A percentile compares a stretch with the other conserved stretches of the same genome.
These are phyloP conservation scores for Exserohilum rostratum DNA, from an alignment of 2,329 filamentous ascomycete genomes.

Conservation along the genomic window DNA sequence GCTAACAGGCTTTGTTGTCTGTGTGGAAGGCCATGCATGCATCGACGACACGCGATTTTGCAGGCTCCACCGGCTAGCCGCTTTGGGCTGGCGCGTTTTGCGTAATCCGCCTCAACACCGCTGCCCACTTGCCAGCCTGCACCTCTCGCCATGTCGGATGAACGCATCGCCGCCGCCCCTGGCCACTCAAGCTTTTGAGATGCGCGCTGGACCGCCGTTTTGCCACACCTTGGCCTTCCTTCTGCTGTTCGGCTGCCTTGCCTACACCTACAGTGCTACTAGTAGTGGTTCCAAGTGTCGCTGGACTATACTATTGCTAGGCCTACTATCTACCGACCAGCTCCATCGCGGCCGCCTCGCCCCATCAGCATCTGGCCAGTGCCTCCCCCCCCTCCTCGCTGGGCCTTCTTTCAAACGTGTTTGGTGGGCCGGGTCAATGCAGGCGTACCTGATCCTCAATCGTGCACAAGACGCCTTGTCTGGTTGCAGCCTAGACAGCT, in stretches of 20 bases:
- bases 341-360: too few relatives aligned
- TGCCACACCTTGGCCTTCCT: conserved; percentile 13
- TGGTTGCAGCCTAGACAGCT: conserved; percentile 18
- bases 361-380: neutral
- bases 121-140: conserved; percentile 1
- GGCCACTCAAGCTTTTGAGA: conserved; percentile 13
- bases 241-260: too few relatives aligned
- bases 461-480: conserved; percentile 17
- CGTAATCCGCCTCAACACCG: conserved; percentile 12
- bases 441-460: conserved; percentile 30
- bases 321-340: too few relatives aligned
- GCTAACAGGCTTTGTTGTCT: conserved; percentile 31
- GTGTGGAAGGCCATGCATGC: conserved; percentile 29
- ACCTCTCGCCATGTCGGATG: too few relatives aligned
- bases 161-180: conserved; percentile 13
- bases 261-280: too few relatives aligned
- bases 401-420: conserved; percentile 22
- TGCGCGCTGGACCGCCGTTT: conserved; percentile 13
- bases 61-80: conserved; percentile 21
- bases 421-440: conserved; percentile 28
- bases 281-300: too few relatives aligned
- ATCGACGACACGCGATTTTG: conserved; percentile 29
- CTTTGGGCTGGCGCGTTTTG: conserved; percentile 6
- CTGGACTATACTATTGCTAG: too few relatives aligned
- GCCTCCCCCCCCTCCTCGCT: conserved; percentile 4